Conservation (phyloP, 257 asterid species). For the Solanum etuberosum region DNA sequence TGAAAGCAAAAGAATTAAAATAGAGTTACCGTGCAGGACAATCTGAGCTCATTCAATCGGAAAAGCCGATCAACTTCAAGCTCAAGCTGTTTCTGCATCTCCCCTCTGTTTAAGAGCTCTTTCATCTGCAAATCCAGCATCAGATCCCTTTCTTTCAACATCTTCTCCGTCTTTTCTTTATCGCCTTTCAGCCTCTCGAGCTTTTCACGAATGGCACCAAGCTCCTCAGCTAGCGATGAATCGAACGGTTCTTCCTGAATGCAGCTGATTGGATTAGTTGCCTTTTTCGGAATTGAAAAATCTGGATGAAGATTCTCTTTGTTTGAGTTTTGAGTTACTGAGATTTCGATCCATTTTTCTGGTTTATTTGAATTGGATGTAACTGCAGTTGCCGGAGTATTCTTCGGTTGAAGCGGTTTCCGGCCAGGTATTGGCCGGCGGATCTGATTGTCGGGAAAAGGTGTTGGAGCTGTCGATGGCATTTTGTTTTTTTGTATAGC, state of each 20-base stretch:
- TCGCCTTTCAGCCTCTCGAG: slow-evolving; percentile 51
- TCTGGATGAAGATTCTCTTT: not conserved
- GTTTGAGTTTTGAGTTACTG: not conserved
- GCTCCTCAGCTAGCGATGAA: slow-evolving; percentile 68
- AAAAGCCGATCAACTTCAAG: slow-evolving; percentile 80
- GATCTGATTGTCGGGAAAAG: not conserved
- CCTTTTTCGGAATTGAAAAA: not conserved
- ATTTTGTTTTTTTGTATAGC: not conserved
- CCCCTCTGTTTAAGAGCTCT: slow-evolving; percentile 46
- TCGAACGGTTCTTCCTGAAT: slow-evolving; percentile 11
- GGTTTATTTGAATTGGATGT: not conserved
- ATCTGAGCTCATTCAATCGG: slow-evolving; percentile 61
- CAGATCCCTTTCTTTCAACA: slow-evolving; percentile 32
- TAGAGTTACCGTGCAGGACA: slow-evolving; percentile 46
- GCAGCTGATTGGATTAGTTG: not conserved
- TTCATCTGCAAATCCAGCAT: slow-evolving; percentile 50
- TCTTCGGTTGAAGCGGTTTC: not conserved
- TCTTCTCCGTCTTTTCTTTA: slow-evolving; percentile 37
- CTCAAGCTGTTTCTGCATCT: slow-evolving; percentile 65
- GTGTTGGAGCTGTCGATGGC: not conserved
- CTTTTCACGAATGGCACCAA: slow-evolving; percentile 47
- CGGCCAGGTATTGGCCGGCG: not conserved
- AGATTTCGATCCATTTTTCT: not conserved
- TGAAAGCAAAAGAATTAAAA: not conserved
- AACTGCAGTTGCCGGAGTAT: not conserved